Conservation (phyloP, 2,329 filamentous ascomycete species). For the Thelonectria olida region DNA sequence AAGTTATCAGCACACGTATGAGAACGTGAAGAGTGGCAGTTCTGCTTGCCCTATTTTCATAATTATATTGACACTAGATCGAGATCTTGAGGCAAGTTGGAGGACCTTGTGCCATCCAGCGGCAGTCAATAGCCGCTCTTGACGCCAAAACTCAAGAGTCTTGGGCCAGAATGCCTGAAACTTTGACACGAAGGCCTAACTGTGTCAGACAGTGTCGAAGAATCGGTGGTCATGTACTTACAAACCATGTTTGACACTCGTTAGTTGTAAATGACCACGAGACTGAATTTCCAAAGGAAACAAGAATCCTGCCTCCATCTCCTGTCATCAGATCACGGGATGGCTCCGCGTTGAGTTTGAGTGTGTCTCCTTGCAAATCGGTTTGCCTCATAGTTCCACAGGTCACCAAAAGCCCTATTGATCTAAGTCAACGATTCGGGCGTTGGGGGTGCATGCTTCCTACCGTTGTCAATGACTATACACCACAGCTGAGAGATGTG, state of each 20-base stretch:
- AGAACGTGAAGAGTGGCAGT: not conserved
- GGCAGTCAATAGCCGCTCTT: conserved; percentile 40
- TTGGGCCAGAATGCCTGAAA: conserved; percentile 55
- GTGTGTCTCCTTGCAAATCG: conserved; percentile 44
- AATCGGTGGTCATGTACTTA: conserved; percentile 35
- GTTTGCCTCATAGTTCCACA: conserved; percentile 50
- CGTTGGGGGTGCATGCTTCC: conserved; percentile 5
- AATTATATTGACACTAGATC: conserved; percentile 33
- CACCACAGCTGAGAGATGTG: conserved; percentile 60
- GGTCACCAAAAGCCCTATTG: conserved; percentile 50
- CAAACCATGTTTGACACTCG: conserved; percentile 57
- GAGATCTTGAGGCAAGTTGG: conserved; percentile 35
- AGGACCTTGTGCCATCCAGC: conserved; percentile 43
- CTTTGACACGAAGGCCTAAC: conserved; percentile 50
- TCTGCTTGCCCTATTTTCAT: conserved; percentile 33
- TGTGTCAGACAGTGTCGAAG: conserved; percentile 7
- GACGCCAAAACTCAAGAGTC: conserved; percentile 48
- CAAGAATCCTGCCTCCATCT: conserved; percentile 42
- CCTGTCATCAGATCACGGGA: conserved; percentile 28
- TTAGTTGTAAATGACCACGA: conserved; percentile 50
- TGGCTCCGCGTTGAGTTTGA: conserved; percentile 45
- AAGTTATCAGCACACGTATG: not conserved
- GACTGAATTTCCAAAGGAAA: conserved; percentile 46
- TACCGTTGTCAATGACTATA: conserved; percentile 55
- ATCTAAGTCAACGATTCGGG: not conserved